Base-by-base conservation (phyloP, 1,284 basidiomycete genomes). In the Ceratobasidium sp. region DNA sequence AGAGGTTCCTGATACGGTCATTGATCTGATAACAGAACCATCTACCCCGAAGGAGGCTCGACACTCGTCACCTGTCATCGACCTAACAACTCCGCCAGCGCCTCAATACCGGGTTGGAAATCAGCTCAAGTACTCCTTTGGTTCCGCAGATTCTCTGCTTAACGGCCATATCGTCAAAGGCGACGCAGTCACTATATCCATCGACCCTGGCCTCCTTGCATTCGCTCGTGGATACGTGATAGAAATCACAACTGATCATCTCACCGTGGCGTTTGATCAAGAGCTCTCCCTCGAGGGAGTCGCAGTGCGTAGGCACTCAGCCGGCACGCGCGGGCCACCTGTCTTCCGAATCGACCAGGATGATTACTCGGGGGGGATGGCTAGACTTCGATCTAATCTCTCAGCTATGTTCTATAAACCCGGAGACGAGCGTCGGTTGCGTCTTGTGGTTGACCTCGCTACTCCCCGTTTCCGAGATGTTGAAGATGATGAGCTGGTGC, bases 291-390 rank as follows among this genome's bases (percentile, higher is more conserved):
- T 87, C 24, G 83, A 83, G 9, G 84, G 83, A 43, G 86, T 92
- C 74, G 81, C 84, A 11, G 84, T 82, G 31, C 85, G 88, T 43
- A 73, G 22, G 54, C 75, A 49, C 71, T 43, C 71, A 19, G 49
- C 29, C 27, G 43, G 39, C 16, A 37, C 24, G 24, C 61, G 8
- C 56, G 24, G 6, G 53, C 75, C 79, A 29, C 75, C 75, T 27
- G 81, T 91, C 7, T 98, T 96, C 83, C 88, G 96, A 29, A 90
- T 99, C 75, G 97, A 99, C 85, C 93, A 91, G 80, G 98, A 99
- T 81, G 97, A 99, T 81, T 83, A 98, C 53, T 88, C 89, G 8
- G 88, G 89, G 9, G 94, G 96, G 0, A 92, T 98, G 90, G 90
- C 90, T 56, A 87, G 93, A 39, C 90, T 98, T 78, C 88, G 97